These are phyloP conservation scores for Astrothelium macrocarpum DNA, from an alignment of 495 filamentous ascomycete genomes.

Conservation along the genomic window DNA sequence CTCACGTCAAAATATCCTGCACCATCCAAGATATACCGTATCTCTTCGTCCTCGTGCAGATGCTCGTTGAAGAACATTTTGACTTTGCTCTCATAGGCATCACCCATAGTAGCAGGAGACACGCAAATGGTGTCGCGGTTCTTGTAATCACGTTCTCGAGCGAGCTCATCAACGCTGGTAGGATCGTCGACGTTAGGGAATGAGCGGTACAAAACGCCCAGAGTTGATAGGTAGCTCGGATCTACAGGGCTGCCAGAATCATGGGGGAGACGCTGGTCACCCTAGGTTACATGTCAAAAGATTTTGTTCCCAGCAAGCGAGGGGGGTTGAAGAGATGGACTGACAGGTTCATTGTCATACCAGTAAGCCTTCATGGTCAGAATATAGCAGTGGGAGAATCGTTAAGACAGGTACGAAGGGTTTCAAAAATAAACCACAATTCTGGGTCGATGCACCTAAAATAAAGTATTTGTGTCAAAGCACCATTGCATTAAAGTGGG, in stretches of 20 bases:
- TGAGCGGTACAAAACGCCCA: slow-evolving; percentile 73
- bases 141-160: slow-evolving; percentile 69
- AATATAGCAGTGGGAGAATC: not conserved
- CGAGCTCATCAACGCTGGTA: slow-evolving; percentile 59
- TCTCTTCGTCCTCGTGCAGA: slow-evolving; percentile 97
- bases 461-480: too few species aligned
- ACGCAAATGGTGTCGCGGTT: slow-evolving; percentile 90
- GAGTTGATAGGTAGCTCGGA: slow-evolving; percentile 49
- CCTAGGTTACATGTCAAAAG: slow-evolving; percentile 38
- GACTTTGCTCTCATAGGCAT: slow-evolving; percentile 79
- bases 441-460: not conserved
- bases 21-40: slow-evolving; percentile 88
- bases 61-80: slow-evolving; percentile 91
- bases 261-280: slow-evolving; percentile 86
- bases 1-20: slow-evolving; percentile 90
- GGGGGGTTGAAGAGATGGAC: slow-evolving; percentile 21
- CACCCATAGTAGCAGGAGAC: slow-evolving; percentile 81
- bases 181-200: slow-evolving; percentile 40
- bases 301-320: not conserved
- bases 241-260: slow-evolving; percentile 62
- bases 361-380: slow-evolving; percentile 66
- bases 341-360: slow-evolving; percentile 70
- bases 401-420: not conserved
- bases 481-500: too few species aligned
- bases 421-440: not conserved